Conservation (phyloP, 495 filamentous ascomycete genomes). For the Trichoderma reesei region DNA sequence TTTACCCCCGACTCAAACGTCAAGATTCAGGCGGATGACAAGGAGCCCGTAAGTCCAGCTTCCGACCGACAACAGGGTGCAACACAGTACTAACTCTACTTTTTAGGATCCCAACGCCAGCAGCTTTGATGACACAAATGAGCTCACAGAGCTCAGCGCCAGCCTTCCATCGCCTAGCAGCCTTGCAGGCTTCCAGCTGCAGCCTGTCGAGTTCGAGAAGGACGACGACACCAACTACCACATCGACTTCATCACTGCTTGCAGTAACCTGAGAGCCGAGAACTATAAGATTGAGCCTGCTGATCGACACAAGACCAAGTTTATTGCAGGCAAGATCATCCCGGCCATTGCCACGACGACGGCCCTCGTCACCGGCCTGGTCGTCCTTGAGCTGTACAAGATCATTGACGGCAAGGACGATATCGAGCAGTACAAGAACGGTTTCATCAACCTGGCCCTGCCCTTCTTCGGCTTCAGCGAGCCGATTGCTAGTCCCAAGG, state of each 20-base stretch:
- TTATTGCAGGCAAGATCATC: constrained; percentile 99
- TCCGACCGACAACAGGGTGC: not conserved
- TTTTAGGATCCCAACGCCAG: constrained; percentile 69
- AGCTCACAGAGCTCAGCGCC: constrained; percentile 56
- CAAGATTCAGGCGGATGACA: constrained; percentile 95
- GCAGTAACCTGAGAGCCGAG: constrained; percentile 91
- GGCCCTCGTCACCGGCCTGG: constrained; percentile 87
- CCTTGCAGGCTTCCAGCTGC: constrained; percentile 75
- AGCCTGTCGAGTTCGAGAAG: constrained; percentile 96
- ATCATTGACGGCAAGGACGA: constrained; percentile 89
- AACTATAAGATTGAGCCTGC: constrained; percentile 94
- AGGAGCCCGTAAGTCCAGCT: constrained; percentile 55
- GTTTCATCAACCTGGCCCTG: constrained; percentile 92
- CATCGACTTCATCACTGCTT: constrained; percentile 98
- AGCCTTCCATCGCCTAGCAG: constrained; percentile 68
- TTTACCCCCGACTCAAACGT: constrained; percentile 86
- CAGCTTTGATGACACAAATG: constrained; percentile 58
- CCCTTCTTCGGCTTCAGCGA: constrained; percentile 98
- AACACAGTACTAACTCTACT: not conserved
- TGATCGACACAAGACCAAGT: constrained; percentile 95
- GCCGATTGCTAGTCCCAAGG: constrained; percentile 85
- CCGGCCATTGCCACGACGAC: constrained; percentile 98
- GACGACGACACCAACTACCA: constrained; percentile 97
- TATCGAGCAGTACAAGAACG: constrained; percentile 98
- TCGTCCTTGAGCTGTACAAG: constrained; percentile 92